phyloP scores from a whole-genome alignment of 2,329 filamentous ascomycete genomes.

The Arthrinium puccinioides region DNA sequence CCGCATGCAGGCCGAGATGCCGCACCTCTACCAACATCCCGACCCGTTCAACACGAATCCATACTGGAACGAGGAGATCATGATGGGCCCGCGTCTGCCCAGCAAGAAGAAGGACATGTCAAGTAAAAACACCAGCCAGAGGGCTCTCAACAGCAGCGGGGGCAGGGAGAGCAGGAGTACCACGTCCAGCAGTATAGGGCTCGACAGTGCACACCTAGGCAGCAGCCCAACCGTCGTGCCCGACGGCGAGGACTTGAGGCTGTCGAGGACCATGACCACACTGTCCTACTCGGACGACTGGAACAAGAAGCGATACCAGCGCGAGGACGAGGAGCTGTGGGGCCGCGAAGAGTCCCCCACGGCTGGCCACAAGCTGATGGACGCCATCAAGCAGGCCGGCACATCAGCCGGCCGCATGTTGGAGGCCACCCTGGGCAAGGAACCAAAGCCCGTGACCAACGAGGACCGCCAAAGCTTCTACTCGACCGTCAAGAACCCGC shows the following conservation, averaged over 20 bases:
- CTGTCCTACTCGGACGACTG: constrained; percentile 52
- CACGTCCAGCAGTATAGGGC: constrained; percentile 23
- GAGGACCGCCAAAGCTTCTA: constrained; percentile 52
- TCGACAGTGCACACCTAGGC: constrained; percentile 25
- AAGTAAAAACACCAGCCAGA: constrained; percentile 51
- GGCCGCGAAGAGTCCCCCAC: constrained; percentile 48
- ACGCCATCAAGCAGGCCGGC: constrained; percentile 52
- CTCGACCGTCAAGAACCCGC: constrained; percentile 54
- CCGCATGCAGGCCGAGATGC: constrained; percentile 60
- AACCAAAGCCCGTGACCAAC: constrained; percentile 44
- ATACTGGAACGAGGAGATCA: constrained; percentile 83
- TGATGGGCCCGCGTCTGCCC: constrained; percentile 67
- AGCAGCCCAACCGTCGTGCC: constrained; percentile 38
- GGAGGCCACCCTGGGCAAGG: constrained; percentile 42
- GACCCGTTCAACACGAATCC: constrained; percentile 80
- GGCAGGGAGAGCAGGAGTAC: constrained; percentile 43
- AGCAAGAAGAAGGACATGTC: constrained; percentile 45
- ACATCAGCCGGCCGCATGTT: constrained; percentile 47
- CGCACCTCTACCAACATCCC: constrained; percentile 69
- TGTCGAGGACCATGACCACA: constrained; percentile 28
- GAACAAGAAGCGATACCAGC: constrained; percentile 74
- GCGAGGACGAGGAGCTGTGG: constrained; percentile 85
- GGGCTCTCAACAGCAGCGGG: constrained; percentile 50
- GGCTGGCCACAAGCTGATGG: constrained; percentile 49
- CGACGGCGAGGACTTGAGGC: constrained; percentile 34